Evolutionary conservation across 352 stramenopile species (phyloP), one percentile per base, ranked within the genome.

Genomic region (Phytophthora europaea): DNA sequence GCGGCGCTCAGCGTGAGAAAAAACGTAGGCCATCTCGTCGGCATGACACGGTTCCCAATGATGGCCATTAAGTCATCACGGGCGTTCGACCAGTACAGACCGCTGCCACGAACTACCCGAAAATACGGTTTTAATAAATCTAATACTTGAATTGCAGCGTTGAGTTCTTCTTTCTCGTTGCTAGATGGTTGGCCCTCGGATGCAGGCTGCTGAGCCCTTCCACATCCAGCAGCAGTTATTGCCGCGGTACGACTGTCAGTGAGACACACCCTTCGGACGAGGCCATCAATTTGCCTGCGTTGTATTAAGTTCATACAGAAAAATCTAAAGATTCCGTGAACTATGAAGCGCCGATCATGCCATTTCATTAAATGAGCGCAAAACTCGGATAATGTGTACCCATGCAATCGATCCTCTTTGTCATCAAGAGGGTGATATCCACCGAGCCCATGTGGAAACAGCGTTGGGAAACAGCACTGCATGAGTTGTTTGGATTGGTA

Each of bases 1-100:
- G 68, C 73, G n/a, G 61, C 68, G 31, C 64, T 80, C 3, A 80
- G 22, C 0, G 69, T 72, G 5, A 76, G 65, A 43, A 64, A 63
- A 71, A 53, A 76, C 22, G 65, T 70, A 15, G 64, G 68, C 18
- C 47, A 78, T 10, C 61, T 53, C 9, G 45, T 71, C 0, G 52
- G 33, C 0, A 83, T 34, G 4, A 59, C 69, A 3, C 26, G 18
- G 60, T 53, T 63, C 7, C 38, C 57, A 16, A 63, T 12, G 40
- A 63, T 54, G 5, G 36, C 2, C 38, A 54, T 63, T 0, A 63
- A 9, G 13, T 63, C 57, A 4, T 63, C 57, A 20, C 38, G 38
- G 5, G 36, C 38, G 13, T 54, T 63, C 2, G 40, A 36, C 38
- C 57, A 63, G 15, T 54, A 63, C 0, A 52, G 15, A 31, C 57